These are phyloP conservation scores for Blastocystis sp. DNA, from an alignment of 352 stramenopile species.

Conservation along the genomic window DNA sequence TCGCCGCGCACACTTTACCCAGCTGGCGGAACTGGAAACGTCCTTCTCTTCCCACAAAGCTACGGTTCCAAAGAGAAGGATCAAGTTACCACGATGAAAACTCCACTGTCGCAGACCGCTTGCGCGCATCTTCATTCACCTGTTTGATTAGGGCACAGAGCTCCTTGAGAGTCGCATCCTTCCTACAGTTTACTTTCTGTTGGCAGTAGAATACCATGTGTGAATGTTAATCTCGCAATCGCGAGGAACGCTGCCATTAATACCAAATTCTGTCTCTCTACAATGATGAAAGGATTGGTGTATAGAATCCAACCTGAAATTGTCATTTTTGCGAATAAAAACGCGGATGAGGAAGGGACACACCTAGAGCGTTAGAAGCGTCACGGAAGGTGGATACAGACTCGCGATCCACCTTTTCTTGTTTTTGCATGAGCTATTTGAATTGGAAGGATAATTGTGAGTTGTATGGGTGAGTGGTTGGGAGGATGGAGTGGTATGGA, in stretches of 20 bases:
- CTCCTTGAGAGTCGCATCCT: constrained; percentile 43
- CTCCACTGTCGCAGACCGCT: neutral
- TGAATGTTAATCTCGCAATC: constrained; percentile 54
- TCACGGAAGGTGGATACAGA: neutral
- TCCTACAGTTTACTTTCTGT: neutral
- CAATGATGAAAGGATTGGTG: too few relatives aligned
- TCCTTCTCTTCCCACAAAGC: neutral
- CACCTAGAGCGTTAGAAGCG: neutral
- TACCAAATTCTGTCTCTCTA: constrained; percentile 39
- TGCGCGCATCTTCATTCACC: constrained; percentile 38
- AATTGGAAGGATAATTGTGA: too few relatives aligned
- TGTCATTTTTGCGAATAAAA: constrained; percentile 51
- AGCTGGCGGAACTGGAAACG: constrained; percentile 34
- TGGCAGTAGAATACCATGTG: neutral
- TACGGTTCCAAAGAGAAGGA: neutral
- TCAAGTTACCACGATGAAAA: constrained; percentile 32
- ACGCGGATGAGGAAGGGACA: constrained; percentile 52
- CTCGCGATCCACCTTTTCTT: constrained; percentile 42
- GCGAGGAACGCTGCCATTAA: constrained; percentile 3
- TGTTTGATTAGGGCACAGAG: constrained; percentile 33
- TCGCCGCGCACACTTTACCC: constrained; percentile 5
- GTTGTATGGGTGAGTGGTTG: too few relatives aligned
- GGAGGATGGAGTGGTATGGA: too few relatives aligned
- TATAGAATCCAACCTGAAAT: neutral
- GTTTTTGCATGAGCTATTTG: constrained; percentile 20